Percentiles rank a stretch among this genome's conserved stretches.
Evolutionary conservation across 768 basidiomycete species (phyloP).

Genomic region (Amanita pseudoporphyria): DNA sequence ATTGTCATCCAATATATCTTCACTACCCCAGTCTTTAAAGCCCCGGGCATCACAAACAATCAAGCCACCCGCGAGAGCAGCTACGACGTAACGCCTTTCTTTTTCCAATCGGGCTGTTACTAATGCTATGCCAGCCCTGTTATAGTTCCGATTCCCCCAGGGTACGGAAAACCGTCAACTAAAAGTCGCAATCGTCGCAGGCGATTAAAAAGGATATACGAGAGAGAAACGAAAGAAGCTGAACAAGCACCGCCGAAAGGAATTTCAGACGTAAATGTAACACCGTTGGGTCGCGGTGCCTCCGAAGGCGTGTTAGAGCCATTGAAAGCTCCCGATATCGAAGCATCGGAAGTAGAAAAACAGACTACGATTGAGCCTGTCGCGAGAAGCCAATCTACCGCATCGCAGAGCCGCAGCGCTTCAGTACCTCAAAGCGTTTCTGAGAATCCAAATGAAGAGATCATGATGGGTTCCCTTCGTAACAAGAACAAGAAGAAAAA

Average conservation of each 20-base stretch:
- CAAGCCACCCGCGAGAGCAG: neutral
- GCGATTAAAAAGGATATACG: slow-evolving; percentile 29
- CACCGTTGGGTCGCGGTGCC: slow-evolving; percentile 27
- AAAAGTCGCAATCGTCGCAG: slow-evolving; percentile 50
- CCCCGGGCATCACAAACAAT: slow-evolving; percentile 3
- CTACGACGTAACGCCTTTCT: neutral
- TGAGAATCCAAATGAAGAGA: slow-evolving; percentile 11
- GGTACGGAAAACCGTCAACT: slow-evolving; percentile 48
- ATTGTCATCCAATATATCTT: slow-evolving; percentile 14
- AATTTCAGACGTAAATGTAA: slow-evolving; percentile 31
- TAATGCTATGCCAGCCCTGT: neutral
- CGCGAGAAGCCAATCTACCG: neutral
- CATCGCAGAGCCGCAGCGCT: neutral
- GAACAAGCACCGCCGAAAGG: slow-evolving; percentile 17
- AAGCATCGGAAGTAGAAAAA: neutral
- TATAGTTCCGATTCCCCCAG: slow-evolving; percentile 37
- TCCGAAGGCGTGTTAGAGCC: neutral
- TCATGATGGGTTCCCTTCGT: slow-evolving; percentile 45
- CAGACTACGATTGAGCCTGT: neutral
- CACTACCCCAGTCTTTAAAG: slow-evolving; percentile 10
- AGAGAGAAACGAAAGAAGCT: slow-evolving; percentile 8
- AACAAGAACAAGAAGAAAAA: slow-evolving; percentile 73
- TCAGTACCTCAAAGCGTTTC: slow-evolving; percentile 9
- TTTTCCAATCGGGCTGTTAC: neutral
- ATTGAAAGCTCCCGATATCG: neutral